Evolutionary conservation across 805 yeast species (phyloP).

Genomic region (Maudiozyma barnettii): DNA sequence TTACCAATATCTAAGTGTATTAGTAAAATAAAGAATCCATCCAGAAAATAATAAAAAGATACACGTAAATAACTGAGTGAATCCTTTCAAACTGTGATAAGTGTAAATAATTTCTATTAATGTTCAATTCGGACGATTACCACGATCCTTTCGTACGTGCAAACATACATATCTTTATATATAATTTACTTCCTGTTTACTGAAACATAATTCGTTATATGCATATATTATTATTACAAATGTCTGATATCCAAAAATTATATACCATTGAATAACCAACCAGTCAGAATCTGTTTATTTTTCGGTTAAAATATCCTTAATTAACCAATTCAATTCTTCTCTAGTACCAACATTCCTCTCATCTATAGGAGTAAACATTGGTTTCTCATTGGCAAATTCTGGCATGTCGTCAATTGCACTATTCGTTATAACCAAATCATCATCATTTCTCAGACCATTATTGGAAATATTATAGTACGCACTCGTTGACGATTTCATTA

Average conservation of each 20-base stretch:
- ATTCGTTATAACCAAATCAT: slow-evolving; percentile 25
- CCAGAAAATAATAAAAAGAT: neutral
- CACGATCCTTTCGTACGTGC: too few species aligned
- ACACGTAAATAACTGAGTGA: too few species aligned
- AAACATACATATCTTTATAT: too few species aligned
- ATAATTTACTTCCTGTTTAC: neutral
- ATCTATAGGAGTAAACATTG: slow-evolving; percentile 25
- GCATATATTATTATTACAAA: neutral
- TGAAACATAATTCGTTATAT: neutral
- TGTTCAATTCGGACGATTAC: too few species aligned
- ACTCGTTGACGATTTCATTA: slow-evolving; percentile 51
- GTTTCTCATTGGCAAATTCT: slow-evolving; percentile 25
- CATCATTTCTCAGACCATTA: slow-evolving; percentile 51
- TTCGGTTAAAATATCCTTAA: slow-evolving; percentile 51
- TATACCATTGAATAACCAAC: too few species aligned
- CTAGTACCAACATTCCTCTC: slow-evolving; percentile 44
- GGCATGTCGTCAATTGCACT: slow-evolving; percentile 30
- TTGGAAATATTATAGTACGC: slow-evolving; percentile 43
- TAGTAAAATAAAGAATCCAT: slow-evolving; percentile 4
- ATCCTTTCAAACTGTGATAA: too few species aligned
- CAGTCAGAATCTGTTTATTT: slow-evolving; percentile 9
- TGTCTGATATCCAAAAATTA: neutral
- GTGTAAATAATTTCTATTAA: too few species aligned
- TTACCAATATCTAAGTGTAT: slow-evolving; percentile 12
- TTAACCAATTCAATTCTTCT: slow-evolving; percentile 63